phyloP scores from a whole-genome alignment of 495 filamentous ascomycete species.

The Aspergillus avenaceus region DNA sequence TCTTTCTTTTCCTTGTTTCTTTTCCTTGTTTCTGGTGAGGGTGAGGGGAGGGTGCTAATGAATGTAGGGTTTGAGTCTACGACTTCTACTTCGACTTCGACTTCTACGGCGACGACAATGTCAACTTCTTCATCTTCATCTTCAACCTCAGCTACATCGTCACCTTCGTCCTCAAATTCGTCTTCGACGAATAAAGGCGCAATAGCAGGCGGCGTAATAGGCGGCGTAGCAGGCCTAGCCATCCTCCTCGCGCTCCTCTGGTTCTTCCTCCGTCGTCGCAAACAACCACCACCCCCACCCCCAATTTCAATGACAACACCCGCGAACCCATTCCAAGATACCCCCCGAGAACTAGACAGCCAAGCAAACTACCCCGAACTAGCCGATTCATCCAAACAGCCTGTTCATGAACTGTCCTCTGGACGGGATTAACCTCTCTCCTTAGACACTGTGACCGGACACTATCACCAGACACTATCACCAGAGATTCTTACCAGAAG shows the following conservation, averaged over 20 bases:
- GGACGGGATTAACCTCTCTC: too few relatives aligned
- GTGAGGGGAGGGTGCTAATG: background rate
- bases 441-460: too few relatives aligned
- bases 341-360: too few relatives aligned
- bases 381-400: too few relatives aligned
- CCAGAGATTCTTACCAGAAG: too few relatives aligned
- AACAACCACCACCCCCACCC: background rate
- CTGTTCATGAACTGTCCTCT: too few relatives aligned
- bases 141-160: background rate
- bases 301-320: too few relatives aligned
- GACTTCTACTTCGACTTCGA: background rate
- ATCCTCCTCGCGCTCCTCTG: background rate
- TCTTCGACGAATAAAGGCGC: conserved; percentile 4
- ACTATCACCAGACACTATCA: too few relatives aligned
- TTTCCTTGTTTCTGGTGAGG: too few relatives aligned
- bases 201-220: conserved; percentile 13
- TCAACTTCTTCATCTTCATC: background rate
- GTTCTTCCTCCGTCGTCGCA: conserved; percentile 6
- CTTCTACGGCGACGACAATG: background rate
- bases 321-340: too few relatives aligned
- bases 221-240: conserved; percentile 9
- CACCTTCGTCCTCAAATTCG: background rate
- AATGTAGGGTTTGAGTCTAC: background rate
- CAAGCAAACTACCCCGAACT: too few relatives aligned
- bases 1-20: background rate